Base-by-base conservation (phyloP, 2,329 filamentous ascomycete genomes). In the Tolypocladium album region DNA sequence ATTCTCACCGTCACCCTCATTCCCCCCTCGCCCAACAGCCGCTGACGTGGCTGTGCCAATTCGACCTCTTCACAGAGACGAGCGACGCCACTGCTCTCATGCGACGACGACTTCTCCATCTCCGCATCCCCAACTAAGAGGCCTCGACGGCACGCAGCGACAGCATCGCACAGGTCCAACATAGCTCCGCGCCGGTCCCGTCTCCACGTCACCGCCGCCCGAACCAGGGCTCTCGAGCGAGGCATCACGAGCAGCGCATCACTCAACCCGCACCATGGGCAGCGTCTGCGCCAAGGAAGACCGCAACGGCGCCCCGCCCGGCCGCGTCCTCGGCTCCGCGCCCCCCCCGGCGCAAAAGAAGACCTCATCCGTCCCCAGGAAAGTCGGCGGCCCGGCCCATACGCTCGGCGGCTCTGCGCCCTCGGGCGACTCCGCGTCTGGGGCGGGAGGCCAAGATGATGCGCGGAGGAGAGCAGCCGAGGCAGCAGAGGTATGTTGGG, bases 281-380 rank as follows among this genome's bases (percentile, higher is more conserved):
- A 93, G 91, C 72, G 82, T 91, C 75, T 96, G 90, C 78, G 89
- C 90, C 71, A 92, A 90, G 73, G 81, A 89, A 86, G 73, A 84
- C 39, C 76, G 83, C 63, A 85, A 89, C 67, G 79, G 84, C 72
- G 76, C 84, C 58, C 83, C 84, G 59, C 87, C 88, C 56, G 91
- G 90, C 61, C 88, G 90, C 59, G 82, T 85, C 43, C 80, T 96
- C 59, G 88, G 85, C 65, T 79, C 85, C 43, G 77, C 68, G 34
- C 66, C 68, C 20, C 66, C 68, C 20, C 79, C 69, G 73, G 72
- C 76, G 63, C 79, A 71, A 65, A 78, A 69, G 65, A 78, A 69
- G 63, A 73, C 78, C 64, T 81, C 78, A 60, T 77, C 79, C 68
- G 78, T 84, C 64, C 79, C 81, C 66, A 75, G 73, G 64, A 78